Evolutionary conservation across 257 asterid species (phyloP), one percentile per base, ranked within the genome.

Genomic region (Ballota nigra): DNA sequence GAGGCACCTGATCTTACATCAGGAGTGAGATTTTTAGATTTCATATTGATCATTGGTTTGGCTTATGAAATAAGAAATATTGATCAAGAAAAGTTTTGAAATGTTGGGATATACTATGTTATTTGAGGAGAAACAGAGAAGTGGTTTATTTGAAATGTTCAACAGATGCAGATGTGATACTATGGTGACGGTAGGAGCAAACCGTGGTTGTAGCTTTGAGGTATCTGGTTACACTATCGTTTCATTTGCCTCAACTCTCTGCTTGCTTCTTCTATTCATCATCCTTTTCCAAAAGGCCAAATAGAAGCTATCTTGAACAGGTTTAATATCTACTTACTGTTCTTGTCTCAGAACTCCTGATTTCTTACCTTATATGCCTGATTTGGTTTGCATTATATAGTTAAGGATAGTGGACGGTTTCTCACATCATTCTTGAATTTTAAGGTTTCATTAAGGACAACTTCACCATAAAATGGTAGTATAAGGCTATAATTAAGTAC

Each of bases 111-210:
- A 18, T 29, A 41, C 24, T 38, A 58, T 55, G 56, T 34, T 69
- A 65, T 43, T 68, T 68, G 75, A 67, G 66, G 74, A 56, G 6
- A 52, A 15, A 41, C 56, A 56, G 19, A 15, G 20, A 47, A 47
- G 55, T 47, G 24, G 67, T 38, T 10, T 51, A 62, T 22, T 36
- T 49, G 66, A 65, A 45, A 2, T 75, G 57, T 24, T 58, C 66
- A 45, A 73, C 92, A 88, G 99, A 78, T 79, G 96, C 95, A 69
- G 99, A 91, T 88, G 89, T 89, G 76, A 77, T 94, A 49, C 77
- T 91, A 63, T 91, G 97, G 97, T 83, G 92, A 81, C 53, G 74
- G 49, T 89, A 80, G 43, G 79, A 88, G 71, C 49, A 83, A 45
- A 84, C 92, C 1, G 68, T 76, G 31, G 31, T 28, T 4, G 31